Conservation (phyloP, 2,329 filamentous ascomycete genomes). For the Sporothrix pseudoabietina region DNA sequence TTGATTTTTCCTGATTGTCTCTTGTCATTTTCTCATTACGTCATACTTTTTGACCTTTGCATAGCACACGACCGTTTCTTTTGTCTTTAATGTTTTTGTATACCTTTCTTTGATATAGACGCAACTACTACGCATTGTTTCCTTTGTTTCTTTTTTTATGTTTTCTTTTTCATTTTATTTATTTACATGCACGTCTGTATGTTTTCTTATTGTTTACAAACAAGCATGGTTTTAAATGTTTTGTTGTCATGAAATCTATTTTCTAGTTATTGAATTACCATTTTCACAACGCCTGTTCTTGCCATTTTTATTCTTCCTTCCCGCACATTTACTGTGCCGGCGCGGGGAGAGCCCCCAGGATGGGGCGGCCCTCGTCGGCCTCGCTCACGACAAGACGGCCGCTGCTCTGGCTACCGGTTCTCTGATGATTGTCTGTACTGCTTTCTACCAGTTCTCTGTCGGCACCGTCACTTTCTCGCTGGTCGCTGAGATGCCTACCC, state of each 20-base stretch:
- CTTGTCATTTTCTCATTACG: background rate
- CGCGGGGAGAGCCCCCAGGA: constrained; percentile 14
- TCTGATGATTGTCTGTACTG: constrained; percentile 49
- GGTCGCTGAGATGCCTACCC: constrained; percentile 50
- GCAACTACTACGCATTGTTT: background rate
- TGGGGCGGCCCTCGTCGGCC: constrained; percentile 39
- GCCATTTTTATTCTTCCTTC: background rate
- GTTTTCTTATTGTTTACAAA: background rate
- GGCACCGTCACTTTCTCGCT: constrained; percentile 39
- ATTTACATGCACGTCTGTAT: background rate
- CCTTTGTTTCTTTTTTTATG: background rate
- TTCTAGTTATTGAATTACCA: background rate
- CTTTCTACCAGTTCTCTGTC: constrained; percentile 51
- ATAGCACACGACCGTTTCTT: constrained; percentile 15
- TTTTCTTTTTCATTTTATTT: background rate
- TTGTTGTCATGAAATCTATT: background rate
- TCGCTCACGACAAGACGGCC: constrained; percentile 48
- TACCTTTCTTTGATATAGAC: background rate
- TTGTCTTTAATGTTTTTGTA: background rate
- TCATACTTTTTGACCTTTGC: constrained; percentile 8
- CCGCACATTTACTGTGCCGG: background rate
- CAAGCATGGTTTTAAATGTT: background rate
- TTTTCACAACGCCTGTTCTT: background rate
- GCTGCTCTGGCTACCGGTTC: constrained; percentile 54
- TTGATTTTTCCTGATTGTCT: background rate